Percentiles rank a stretch among this genome's conserved stretches.
phyloP scores from a whole-genome alignment of 1,284 basidiomycete genomes.

The Apiotrichum siamense region DNA sequence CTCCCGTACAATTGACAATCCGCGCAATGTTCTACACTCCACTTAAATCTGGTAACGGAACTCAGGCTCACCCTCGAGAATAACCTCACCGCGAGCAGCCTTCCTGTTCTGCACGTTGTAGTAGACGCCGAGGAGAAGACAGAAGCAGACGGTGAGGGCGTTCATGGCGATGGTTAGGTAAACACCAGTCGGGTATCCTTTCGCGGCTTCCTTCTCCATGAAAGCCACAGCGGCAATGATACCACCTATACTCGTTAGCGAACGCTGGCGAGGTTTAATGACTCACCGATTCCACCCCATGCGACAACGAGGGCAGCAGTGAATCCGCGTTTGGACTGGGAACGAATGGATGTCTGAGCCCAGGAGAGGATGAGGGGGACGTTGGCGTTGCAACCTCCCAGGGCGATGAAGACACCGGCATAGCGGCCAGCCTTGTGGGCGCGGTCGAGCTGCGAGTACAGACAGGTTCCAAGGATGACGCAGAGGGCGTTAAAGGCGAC shows the following conservation, averaged over 20 bases:
- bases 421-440: conserved; percentile 36
- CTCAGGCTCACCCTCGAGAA: conserved; percentile 11
- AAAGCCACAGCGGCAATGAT: conserved; percentile 27
- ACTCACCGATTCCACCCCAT: conserved; percentile 47
- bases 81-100: conserved; percentile 7
- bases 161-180: conserved; percentile 16
- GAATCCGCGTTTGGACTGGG: conserved; percentile 45
- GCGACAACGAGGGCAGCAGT: conserved; percentile 45
- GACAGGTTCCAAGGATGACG: conserved; percentile 11
- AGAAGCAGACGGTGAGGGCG: neutral
- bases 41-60: conserved; percentile 15
- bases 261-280: too few relatives aligned
- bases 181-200: conserved; percentile 13
- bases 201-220: conserved; percentile 9
- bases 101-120: conserved; percentile 8
- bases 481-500: conserved; percentile 7
- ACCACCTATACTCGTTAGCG: too few relatives aligned
- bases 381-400: conserved; percentile 38
- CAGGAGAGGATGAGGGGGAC: conserved; percentile 38
- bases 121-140: conserved; percentile 4
- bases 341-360: conserved; percentile 47
- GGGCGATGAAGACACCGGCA: conserved; percentile 47
- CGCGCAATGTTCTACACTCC: too few relatives aligned
- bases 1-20: too few relatives aligned
- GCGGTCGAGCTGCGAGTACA: conserved; percentile 13